Conservation (phyloP, 2,329 filamentous ascomycete species). For the Endothia cerciana region DNA sequence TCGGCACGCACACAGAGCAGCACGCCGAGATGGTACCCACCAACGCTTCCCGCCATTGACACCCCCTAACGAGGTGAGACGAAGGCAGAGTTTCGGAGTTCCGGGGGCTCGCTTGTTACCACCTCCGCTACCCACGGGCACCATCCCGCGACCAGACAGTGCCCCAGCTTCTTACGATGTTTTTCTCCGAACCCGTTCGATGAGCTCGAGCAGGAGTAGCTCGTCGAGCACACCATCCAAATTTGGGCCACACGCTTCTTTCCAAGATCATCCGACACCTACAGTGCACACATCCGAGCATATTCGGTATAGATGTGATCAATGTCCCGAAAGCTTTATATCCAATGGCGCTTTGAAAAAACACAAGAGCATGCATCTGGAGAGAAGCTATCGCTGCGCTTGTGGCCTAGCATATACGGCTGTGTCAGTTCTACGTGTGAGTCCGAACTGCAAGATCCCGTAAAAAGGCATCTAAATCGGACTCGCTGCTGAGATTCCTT, state of each 20-base stretch:
- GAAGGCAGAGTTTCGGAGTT: background rate
- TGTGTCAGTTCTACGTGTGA: conserved; percentile 2
- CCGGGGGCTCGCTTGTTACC: background rate
- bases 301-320: conserved; percentile 3
- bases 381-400: background rate
- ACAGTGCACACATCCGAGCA: background rate
- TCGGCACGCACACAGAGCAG: background rate
- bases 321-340: background rate
- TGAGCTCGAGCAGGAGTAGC: background rate
- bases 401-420: conserved; percentile 9
- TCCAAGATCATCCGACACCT: background rate
- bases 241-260: background rate
- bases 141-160: background rate
- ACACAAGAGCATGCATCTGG: conserved; percentile 5
- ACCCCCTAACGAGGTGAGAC: background rate
- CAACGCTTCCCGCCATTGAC: background rate
- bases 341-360: conserved; percentile 8
- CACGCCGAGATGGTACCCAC: background rate
- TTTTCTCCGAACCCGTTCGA: background rate
- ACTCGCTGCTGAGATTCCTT: background rate
- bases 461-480: background rate
- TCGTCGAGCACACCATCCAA: background rate
- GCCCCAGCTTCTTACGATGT: background rate
- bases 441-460: background rate
- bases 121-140: background rate